Base-by-base conservation (phyloP, 495 filamentous ascomycete species). In the Aspergillus homomorphus region DNA sequence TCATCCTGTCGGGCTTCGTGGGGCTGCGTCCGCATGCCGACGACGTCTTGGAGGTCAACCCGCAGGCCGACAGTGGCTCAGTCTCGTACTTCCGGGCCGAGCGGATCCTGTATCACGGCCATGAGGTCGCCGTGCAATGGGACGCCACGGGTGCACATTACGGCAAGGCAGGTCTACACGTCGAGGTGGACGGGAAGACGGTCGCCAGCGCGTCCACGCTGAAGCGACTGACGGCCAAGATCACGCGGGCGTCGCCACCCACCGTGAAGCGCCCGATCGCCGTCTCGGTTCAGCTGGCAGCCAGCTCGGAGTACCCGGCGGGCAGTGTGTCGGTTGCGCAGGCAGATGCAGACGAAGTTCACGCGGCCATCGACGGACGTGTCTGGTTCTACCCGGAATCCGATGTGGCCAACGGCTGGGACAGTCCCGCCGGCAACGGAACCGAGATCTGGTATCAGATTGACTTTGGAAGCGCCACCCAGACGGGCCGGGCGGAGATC, bases 71-170 rank as follows among this genome's bases (percentile, higher is more conserved):
- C 28, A 51, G 33, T n/a, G 41, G 18, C 0, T 41, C 55, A 0
- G 51, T 69, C 18, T 50, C 59, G 2, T 69, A 66, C 58, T 72
- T 72, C 63, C 67, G 67, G 6, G 56, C 66, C 21, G 67, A 69
- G 42, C 49, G 58, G n/a, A 57, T 72, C 21, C 57, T 63, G 21
- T 72, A 72, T 52, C 69, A 72, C 53, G 69, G 69, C 15, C 65
- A 68, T 55, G 59, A 69, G 19, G 55, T 72, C 28, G 55, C 57
- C 42, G 58, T 72, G 0, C 65, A 69, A 57, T 70, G 67, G 67
- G 65, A 70, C 52, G 65, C 56, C 1, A 51, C 51, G 3, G 67
- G 67, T 3, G 52, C 23, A 1, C 59, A 57, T 9, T 72, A 72
- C 60, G 65, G 65, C 30, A 28, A 18, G 21, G 7, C 52, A 1